Conservation (phyloP, 306 rosid species). For the Acacia crassicarpa region DNA sequence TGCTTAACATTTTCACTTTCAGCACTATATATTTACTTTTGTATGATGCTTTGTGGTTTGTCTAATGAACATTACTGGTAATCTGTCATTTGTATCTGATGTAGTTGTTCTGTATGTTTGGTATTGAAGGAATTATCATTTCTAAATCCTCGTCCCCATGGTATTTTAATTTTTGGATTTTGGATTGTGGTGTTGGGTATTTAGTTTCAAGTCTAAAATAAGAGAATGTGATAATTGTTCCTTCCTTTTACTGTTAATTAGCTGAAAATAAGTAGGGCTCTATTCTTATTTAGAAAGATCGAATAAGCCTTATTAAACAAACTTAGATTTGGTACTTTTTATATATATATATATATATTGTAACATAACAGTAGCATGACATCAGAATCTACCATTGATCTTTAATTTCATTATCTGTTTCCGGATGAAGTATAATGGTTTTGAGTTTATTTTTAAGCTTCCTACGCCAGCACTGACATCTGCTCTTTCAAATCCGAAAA, state of each 20-base stretch:
- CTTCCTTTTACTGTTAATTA: not conserved
- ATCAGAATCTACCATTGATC: not conserved
- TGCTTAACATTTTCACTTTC: not conserved
- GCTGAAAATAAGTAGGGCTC: not conserved
- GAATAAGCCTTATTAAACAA: not conserved
- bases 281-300: not conserved
- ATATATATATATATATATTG: not conserved
- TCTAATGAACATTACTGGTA: not conserved
- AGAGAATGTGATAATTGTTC: not conserved
- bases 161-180: not conserved
- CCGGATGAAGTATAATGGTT: not conserved
- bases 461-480: not conserved
- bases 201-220: too few relatives aligned
- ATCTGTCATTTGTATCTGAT: not conserved
- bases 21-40: not conserved
- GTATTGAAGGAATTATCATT: not conserved
- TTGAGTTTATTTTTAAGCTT: not conserved
- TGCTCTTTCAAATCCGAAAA: not conserved
- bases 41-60: not conserved
- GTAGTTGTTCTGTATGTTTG: not conserved
- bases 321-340: not conserved
- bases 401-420: not conserved
- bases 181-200: not conserved
- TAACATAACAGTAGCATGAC: not conserved
- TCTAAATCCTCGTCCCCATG: not conserved